A percentile compares a stretch with the other conserved stretches of the same genome.
Evolutionary conservation across 768 basidiomycete genomes (phyloP).

Genomic region (Astraeus odoratus): DNA sequence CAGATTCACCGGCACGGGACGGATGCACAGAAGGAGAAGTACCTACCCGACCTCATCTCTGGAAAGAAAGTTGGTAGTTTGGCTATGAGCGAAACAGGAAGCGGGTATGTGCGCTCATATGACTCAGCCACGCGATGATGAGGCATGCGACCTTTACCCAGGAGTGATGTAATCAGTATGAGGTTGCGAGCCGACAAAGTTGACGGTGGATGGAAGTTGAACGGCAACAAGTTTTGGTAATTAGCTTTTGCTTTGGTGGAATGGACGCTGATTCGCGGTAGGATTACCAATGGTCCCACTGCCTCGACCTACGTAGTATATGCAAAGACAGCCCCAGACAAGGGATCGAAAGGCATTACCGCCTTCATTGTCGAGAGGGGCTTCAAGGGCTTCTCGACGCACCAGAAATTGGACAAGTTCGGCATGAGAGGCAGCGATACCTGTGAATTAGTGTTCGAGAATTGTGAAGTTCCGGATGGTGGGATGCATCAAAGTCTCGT

Average conservation of each 20-base stretch:
- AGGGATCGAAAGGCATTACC: constrained; percentile 83
- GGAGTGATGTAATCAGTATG: constrained; percentile 95
- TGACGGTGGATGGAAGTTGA: constrained; percentile 69
- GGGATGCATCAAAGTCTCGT: constrained; percentile 8
- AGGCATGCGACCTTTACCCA: constrained; percentile 9
- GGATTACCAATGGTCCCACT: constrained; percentile 93
- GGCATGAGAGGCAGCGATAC: constrained; percentile 97
- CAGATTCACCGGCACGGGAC: constrained; percentile 85
- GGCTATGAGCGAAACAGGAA: constrained; percentile 91
- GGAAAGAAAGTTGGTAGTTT: constrained; percentile 84
- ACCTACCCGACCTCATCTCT: constrained; percentile 71
- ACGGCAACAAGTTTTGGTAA: constrained; percentile 92
- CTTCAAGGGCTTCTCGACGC: constrained; percentile 81
- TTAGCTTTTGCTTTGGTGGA: background rate
- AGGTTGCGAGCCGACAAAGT: constrained; percentile 72
- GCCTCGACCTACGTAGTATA: constrained; percentile 92
- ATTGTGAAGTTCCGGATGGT: constrained; percentile 88
- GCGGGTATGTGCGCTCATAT: constrained; percentile 38
- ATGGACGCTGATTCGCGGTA: constrained; percentile 21
- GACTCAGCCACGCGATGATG: background rate
- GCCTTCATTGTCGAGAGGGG: constrained; percentile 84
- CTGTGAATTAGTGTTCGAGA: constrained; percentile 87
- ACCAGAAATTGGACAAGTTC: constrained; percentile 90
- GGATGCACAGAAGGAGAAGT: constrained; percentile 70
- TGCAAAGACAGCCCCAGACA: constrained; percentile 76